Percentiles rank a stretch among this genome's conserved stretches.
Evolutionary conservation across 345 rosid genomes (phyloP).

Genomic region (Linum usitatissimum): DNA sequence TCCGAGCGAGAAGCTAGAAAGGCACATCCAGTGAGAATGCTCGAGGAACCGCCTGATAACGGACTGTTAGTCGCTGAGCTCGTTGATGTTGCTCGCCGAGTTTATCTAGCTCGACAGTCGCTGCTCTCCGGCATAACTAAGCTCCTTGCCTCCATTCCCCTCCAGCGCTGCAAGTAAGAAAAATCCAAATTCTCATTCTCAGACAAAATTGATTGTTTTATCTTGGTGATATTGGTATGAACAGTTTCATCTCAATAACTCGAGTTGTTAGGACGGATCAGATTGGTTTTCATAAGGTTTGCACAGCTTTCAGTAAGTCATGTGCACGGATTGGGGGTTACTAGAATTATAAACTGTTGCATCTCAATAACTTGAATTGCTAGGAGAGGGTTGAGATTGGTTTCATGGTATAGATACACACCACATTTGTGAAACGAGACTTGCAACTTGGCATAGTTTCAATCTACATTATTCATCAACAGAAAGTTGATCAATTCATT

Average conservation of each 20-base stretch:
- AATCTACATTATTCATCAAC: no score
- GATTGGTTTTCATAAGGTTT: no score
- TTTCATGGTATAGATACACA: no score
- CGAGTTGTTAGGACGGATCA: no score
- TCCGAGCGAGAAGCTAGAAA: conserved; percentile 54
- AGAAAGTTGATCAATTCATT: background rate
- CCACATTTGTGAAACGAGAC: no score
- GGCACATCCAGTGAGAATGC: conserved; percentile 56
- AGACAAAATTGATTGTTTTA: background rate
- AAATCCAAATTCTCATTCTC: background rate
- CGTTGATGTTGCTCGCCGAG: conserved; percentile 48
- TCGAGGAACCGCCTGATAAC: conserved; percentile 61
- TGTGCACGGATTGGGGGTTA: no score
- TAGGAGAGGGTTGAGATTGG: no score
- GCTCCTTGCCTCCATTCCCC: conserved; percentile 36
- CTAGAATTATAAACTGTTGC: no score
- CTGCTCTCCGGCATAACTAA: conserved; percentile 44
- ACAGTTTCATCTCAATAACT: no score
- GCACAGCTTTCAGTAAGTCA: no score
- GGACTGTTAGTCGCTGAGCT: conserved; percentile 72
- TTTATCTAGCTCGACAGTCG: conserved; percentile 39
- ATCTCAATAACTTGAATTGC: no score
- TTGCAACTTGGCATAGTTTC: no score
- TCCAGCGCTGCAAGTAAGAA: conserved; percentile 61
- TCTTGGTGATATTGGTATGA: background rate